These are phyloP conservation scores for Rhytidiadelphus loreus DNA, from an alignment of 225 moss, liverwort and hornwort species.

Conservation along the genomic window DNA sequence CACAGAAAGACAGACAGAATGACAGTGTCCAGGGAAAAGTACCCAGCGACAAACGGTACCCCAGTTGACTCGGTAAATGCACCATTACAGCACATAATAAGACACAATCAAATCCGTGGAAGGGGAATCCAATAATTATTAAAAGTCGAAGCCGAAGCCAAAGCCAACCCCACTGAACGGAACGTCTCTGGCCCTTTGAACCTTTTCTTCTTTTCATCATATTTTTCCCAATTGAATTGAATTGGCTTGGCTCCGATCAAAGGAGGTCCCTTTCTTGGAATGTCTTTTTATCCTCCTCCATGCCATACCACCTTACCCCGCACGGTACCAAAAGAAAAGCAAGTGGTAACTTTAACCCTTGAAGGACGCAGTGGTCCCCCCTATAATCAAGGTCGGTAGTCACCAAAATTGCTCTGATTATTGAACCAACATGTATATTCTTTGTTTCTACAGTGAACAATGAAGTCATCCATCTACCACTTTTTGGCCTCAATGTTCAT, in stretches of 20 bases:
- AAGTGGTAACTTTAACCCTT: not conserved
- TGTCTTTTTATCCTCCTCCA: not conserved
- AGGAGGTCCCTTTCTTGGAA: not conserved
- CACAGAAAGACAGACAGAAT: not conserved
- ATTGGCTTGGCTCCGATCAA: not conserved
- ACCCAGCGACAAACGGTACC: no score
- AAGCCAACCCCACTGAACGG: not conserved
- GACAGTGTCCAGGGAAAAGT: not conserved
- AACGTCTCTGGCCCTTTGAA: no score
- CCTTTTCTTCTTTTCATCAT: no score
- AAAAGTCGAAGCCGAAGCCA: no score
- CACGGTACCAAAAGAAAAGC: not conserved
- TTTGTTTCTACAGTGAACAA: no score
- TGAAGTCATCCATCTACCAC: no score
- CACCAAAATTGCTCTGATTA: no score
- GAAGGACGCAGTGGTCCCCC: no score
- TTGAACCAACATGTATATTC: no score
- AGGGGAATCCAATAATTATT: not conserved
- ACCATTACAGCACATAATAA: not conserved
- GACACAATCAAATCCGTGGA: not conserved
- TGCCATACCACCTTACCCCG: not conserved
- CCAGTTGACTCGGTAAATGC: not conserved
- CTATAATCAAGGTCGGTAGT: no score
- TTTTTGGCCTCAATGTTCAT: no score
- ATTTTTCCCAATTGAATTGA: not conserved